phyloP scores from a whole-genome alignment of 192 early-diverging fungal species.

The Backusella westeae region DNA sequence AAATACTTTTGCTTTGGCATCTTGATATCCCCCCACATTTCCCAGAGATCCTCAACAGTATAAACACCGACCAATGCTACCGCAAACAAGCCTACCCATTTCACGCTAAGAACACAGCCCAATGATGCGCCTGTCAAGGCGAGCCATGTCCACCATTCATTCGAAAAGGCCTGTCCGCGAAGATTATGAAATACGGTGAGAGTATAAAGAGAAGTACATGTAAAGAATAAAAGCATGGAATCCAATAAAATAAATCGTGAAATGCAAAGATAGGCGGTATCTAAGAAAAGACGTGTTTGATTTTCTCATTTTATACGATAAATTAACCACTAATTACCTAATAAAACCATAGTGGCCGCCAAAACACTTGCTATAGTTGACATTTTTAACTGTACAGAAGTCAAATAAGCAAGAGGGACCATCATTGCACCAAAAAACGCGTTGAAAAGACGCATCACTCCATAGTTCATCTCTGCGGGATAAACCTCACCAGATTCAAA shows the following conservation, averaged over 20 bases:
- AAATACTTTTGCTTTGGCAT: constrained; percentile 68
- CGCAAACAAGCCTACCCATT: constrained; percentile 96
- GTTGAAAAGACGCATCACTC: constrained; percentile 88
- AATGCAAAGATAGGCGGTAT: constrained; percentile 74
- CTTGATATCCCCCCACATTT: constrained; percentile 74
- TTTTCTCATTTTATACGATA: not conserved
- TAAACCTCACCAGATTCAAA: constrained; percentile 81
- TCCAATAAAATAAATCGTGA: constrained; percentile 94
- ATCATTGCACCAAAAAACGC: constrained; percentile 86
- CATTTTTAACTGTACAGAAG: constrained; percentile 74
- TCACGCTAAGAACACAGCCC: constrained; percentile 69
- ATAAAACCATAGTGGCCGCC: constrained; percentile 72
- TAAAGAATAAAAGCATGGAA: constrained; percentile 93
- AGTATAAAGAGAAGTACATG: constrained; percentile 63
- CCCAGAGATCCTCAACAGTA: constrained; percentile 92
- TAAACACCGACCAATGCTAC: constrained; percentile 91
- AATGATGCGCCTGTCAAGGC: constrained; percentile 82
- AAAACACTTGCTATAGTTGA: constrained; percentile 66
- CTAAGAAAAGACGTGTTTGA: constrained; percentile 29
- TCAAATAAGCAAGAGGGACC: constrained; percentile 91
- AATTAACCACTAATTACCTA: constrained; percentile 46
- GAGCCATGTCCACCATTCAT: constrained; percentile 89
- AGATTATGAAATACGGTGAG: constrained; percentile 58
- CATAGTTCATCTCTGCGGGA: constrained; percentile 80
- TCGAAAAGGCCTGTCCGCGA: constrained; percentile 63